phyloP scores from a whole-genome alignment of 495 filamentous ascomycete species.

The Podospora sp. region DNA sequence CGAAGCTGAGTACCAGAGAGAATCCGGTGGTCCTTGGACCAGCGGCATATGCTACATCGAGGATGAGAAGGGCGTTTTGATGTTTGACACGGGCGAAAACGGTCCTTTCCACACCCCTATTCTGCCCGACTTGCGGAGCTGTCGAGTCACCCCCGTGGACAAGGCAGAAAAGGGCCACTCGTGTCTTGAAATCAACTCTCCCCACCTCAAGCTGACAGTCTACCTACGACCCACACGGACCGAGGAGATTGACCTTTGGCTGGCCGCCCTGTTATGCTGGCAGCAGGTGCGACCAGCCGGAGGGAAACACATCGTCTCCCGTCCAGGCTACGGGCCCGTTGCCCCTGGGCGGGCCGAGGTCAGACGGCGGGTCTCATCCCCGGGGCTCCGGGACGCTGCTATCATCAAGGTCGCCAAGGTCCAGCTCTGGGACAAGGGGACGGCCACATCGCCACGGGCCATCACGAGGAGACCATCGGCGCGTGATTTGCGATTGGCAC shows the following conservation, averaged over 20 bases:
- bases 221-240: conserved; percentile 72
- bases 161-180: conserved; percentile 63
- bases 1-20: conserved; percentile 64
- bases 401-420: conserved; percentile 98
- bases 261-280: conserved; percentile 92
- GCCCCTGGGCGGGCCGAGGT: conserved; percentile 54
- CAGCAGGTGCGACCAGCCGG: conserved; percentile 73
- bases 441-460: conserved; percentile 54
- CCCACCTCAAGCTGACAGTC: conserved; percentile 68
- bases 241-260: conserved; percentile 86
- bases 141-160: conserved; percentile 71
- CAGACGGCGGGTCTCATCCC: conserved; percentile 68
- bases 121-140: conserved; percentile 84
- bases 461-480: conserved; percentile 54
- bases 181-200: conserved; percentile 80
- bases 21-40: conserved; percentile 58
- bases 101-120: conserved; percentile 52
- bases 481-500: conserved; percentile 44
- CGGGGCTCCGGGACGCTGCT: conserved; percentile 67
- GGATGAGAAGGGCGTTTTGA: conserved; percentile 63
- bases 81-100: conserved; percentile 60
- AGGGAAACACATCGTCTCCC: conserved; percentile 33
- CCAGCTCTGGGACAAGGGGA: conserved; percentile 80
- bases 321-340: conserved; percentile 27
- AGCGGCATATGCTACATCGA: conserved; percentile 67